A percentile compares a stretch with the other conserved stretches of the same genome.
These are phyloP conservation scores for Aureobasidium musti DNA, from an alignment of 2,329 filamentous ascomycete genomes.

Conservation along the genomic window DNA sequence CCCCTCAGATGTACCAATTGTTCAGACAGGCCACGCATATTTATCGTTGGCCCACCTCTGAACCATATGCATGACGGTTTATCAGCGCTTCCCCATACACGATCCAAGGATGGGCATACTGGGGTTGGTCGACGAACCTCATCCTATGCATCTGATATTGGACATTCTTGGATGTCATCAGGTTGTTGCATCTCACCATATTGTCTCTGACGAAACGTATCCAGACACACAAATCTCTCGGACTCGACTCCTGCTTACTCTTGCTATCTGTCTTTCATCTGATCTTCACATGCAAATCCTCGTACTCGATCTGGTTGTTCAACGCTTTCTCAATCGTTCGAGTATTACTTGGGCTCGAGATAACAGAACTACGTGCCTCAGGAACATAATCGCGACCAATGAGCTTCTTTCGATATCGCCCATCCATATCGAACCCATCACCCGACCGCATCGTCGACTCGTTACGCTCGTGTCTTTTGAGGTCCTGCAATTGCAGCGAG, in stretches of 20 bases:
- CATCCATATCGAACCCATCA: not conserved
- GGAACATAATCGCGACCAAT: not conserved
- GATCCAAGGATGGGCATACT: not conserved
- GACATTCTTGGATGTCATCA: not conserved
- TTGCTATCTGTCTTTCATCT: not conserved
- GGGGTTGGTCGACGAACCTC: not conserved
- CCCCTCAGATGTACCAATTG: conserved; percentile 1
- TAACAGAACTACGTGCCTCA: not conserved
- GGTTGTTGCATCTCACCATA: not conserved
- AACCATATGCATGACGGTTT: conserved; percentile 14
- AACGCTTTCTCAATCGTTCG: not conserved
- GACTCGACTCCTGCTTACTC: not conserved
- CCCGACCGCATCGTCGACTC: no score
- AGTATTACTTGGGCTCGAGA: not conserved
- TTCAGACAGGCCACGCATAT: conserved; percentile 1
- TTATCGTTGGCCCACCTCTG: not conserved
- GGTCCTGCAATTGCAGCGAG: no score
- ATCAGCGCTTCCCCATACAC: conserved; percentile 22
- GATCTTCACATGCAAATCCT: not conserved
- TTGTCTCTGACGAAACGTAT: not conserved
- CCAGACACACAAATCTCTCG: not conserved
- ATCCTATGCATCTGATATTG: not conserved
- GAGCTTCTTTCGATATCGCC: not conserved
- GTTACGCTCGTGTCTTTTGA: no score
- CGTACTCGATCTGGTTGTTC: not conserved